Evolutionary conservation across 768 basidiomycete species (phyloP), one percentile per base, ranked within the genome.

Genomic region (Astraeus odoratus): DNA sequence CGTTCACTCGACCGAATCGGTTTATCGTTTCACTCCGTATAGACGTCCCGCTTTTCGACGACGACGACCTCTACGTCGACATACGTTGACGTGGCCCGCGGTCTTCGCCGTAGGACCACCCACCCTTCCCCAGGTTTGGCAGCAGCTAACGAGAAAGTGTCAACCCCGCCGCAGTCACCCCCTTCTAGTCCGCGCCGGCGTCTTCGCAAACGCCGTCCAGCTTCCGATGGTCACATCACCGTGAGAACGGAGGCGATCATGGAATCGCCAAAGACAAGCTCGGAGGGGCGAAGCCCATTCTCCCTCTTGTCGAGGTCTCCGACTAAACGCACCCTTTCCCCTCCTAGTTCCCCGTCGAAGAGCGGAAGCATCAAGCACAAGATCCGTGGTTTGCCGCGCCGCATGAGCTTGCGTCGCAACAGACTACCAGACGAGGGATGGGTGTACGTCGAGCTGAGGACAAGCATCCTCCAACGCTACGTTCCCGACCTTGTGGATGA

Each of bases 41-140:
- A 66, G 67, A 51, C 36, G 34, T 67, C 66, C 8, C 66, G 61
- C 15, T 68, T 68, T 44, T 67, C 66, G 24, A 52, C 53, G 20
- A 63, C 66, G 25, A 67, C 66, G 5, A 60, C 57, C 0, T 60
- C 67, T 4, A 66, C 66, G 2, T 67, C 66, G 26, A 53, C 59
- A 36, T 57, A 58, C 34, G 46, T 66, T 15, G 56, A 61, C 5
- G 48, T 53, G 10, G 9, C 47, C 8, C 31, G 18, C 16, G 20
- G 43, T 3, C 18, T 37, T 8, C 58, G 45, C 8, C 48, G 34
- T 36, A 33, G 12, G 9, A 41, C 31, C 4, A 8, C 25, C 27
- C 23, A 30, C 29, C 36, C 20, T 37, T 25, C 1, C 41, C 45
- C 39, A 18, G 12, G 47, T 3, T 31, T 44, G 13, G 26, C 55